Evolutionary conservation across 75 land plant species (phyloP), one percentile per base, ranked within the genome.

Genomic region (Sequoia sempervirens): DNA sequence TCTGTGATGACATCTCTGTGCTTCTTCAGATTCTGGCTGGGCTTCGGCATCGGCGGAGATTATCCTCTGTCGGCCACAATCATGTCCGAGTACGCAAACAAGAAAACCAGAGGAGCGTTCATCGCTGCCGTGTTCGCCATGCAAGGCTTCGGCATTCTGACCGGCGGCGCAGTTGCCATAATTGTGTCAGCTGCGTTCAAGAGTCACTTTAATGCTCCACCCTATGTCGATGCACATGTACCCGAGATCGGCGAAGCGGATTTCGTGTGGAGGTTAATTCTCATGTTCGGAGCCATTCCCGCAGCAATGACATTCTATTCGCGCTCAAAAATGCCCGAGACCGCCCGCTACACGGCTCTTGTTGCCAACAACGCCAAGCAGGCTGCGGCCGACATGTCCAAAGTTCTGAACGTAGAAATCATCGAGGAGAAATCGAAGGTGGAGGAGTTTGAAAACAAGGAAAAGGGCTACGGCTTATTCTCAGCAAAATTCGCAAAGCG

Each of bases 281-380:
- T 90, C 86, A 89, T 85, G 83, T 75, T 91, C 75, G 93, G 93
- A 12, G 88, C 91, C 1, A 8, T 87, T 4, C 92, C 92, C 14
- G 92, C 92, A 2, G 91, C 88, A 12, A 10, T 89, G 15, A 90
- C 91, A 5, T 90, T 61, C 83, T 91, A 91, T 87, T 91, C 80
- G 87, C 86, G 91, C 13, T 85, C 82, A 84, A 80, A 87, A 75
- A 89, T 89, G 91, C 91, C 92, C 6, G 91, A 89, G 69, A 89
- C 92, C 23, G 92, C 92, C 15, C 89, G 91, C 2, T 88, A 79
- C 92, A 90, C 91, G 14, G 92, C 92, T 15, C 85, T 89, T 4
- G 92, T 89, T 4, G 86, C 81, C 1, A 32, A 20, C 28, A 83
- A 90, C 75, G 83, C 76, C 15, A 87, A 90, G 82, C 87, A 89